Evolutionary conservation across 345 rosid genomes (phyloP).

Genomic region (Populus simonii): DNA sequence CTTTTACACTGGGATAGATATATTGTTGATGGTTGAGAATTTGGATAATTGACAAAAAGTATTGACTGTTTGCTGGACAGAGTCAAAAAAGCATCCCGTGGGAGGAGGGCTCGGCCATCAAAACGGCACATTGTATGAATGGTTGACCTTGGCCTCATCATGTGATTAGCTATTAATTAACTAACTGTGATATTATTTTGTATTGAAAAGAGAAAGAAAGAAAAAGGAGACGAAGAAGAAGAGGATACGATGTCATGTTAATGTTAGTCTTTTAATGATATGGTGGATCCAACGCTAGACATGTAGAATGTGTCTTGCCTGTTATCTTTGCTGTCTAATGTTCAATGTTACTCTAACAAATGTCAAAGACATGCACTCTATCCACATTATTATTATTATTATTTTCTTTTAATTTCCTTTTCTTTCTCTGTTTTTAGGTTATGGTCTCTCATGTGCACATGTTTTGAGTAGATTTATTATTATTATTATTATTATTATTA

Average conservation of each 20-base stretch:
- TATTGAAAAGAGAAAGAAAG: no score
- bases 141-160: slow-evolving; percentile 3
- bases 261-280: neutral
- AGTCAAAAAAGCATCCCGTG: neutral
- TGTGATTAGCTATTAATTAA: neutral
- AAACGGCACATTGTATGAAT: slow-evolving; percentile 4
- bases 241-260: neutral
- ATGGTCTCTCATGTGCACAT: no score
- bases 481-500: no score
- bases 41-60: neutral
- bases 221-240: neutral
- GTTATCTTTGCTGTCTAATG: neutral
- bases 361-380: neutral
- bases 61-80: neutral
- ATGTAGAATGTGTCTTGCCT: neutral
- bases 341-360: neutral
- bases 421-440: neutral
- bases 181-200: neutral
- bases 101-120: slow-evolving; percentile 1
- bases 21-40: neutral
- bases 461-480: no score
- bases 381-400: neutral
- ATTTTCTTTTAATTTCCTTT: no score
- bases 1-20: neutral
- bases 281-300: neutral